Evolutionary conservation across 176 grass and related monocot species (phyloP), one percentile per base, ranked within the genome.

Genomic region (Zoysia japonica): DNA sequence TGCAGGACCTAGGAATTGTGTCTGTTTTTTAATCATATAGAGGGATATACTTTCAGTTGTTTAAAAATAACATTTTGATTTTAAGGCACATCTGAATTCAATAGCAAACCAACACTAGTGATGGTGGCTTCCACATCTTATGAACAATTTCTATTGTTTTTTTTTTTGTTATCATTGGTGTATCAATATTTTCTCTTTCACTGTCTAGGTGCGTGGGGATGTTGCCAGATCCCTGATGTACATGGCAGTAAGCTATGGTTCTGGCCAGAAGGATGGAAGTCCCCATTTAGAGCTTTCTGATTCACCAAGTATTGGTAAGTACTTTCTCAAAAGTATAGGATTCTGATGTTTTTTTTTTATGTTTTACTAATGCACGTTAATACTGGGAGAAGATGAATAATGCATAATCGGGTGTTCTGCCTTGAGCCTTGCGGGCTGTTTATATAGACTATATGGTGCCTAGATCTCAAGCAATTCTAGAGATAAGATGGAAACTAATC

Each of bases 211-310:
- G 7, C 88, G 87, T 73, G 92, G 92, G 61, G 92, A 94, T 87
- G 77, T 94, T 72, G 87, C 89, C 70, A 86, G 92, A 66, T 91
- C 92, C 72, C 61, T 94, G 57, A 91, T 94, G 92, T 94, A 94
- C 71, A 94, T 94, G 92, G 89, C 89, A 9, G 81, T 87, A 68
- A 85, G 68, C 77, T 89, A 94, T 70, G 89, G 89, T 83, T 94
- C 75, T 82, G 62, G 71, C 78, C 74, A 85, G 57, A 68, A 82
- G 83, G 65, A 89, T 83, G 86, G 81, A 38, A 81, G 42, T 52
- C 72, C 84, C 61, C 71, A 89, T 83, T 71, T 91, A 28, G 62
- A 79, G 47, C 88, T 94, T 82, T 94, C 89, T 65, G 89, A 91
- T 80, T 71, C 80, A 69, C 89, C 92, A 37, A 91, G 59, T 79